Conservation (phyloP, 225 moss, liverwort and hornwort genomes). For the Bryum argenteum region DNA sequence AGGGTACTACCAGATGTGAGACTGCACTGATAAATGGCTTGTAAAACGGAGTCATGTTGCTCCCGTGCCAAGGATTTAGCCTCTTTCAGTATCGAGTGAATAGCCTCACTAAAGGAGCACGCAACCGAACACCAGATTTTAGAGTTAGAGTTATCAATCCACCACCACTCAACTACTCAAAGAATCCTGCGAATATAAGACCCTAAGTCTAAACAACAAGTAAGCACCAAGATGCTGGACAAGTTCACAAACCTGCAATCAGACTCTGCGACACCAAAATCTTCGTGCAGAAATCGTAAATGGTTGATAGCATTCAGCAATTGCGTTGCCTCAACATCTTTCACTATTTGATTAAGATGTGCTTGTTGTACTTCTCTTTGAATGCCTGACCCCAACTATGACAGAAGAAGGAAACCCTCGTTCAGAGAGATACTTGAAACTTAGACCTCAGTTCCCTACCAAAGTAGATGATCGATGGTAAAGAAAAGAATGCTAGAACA, state of each 20-base stretch:
- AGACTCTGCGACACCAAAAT: conserved; percentile 64
- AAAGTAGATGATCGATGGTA: conserved; percentile 15
- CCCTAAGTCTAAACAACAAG: conserved; percentile 7
- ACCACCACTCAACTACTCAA: conserved; percentile 2
- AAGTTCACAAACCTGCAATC: conserved; percentile 65
- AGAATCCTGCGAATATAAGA: not conserved
- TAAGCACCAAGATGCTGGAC: conserved; percentile 32
- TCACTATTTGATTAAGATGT: conserved; percentile 74
- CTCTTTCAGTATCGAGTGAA: conserved; percentile 71
- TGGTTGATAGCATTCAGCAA: conserved; percentile 75
- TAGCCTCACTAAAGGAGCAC: conserved; percentile 61
- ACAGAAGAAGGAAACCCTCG: conserved; percentile 23
- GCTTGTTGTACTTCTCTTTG: conserved; percentile 76
- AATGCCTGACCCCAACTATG: conserved; percentile 63
- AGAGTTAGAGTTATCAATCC: conserved; percentile 18
- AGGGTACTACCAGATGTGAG: conserved; percentile 74
- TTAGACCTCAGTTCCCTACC: conserved; percentile 13
- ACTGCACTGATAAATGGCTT: conserved; percentile 79
- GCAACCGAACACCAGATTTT: conserved; percentile 23
- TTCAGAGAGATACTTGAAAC: conserved; percentile 22
- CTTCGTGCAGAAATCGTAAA: conserved; percentile 78
- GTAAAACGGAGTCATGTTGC: conserved; percentile 55
- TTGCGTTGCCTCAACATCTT: conserved; percentile 56
- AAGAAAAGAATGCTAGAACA: conserved; percentile 11
- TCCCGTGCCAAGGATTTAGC: conserved; percentile 66